Conservation (phyloP, 2,329 filamentous ascomycete genomes). For the Sphaerulina vaccinii region DNA sequence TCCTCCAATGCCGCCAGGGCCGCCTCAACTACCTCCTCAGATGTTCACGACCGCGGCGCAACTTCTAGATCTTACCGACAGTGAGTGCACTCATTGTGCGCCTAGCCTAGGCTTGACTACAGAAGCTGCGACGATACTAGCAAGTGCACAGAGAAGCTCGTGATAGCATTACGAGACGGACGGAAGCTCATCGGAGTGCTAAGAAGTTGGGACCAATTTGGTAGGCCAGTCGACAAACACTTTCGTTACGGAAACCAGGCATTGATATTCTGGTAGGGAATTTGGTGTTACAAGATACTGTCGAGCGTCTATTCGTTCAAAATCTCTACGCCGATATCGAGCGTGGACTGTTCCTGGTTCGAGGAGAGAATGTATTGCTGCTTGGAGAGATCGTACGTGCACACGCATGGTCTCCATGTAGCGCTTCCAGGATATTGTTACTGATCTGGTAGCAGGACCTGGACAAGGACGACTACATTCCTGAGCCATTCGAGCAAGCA, state of each 20-base stretch:
- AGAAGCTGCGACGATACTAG: slow-evolving; percentile 23
- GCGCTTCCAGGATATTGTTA: not conserved
- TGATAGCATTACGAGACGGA: slow-evolving; percentile 87
- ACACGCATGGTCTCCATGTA: not conserved
- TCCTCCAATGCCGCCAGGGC: slow-evolving; percentile 24
- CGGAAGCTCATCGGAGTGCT: slow-evolving; percentile 90
- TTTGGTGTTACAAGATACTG: slow-evolving; percentile 87
- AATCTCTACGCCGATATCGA: slow-evolving; percentile 78
- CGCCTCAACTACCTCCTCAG: slow-evolving; percentile 58
- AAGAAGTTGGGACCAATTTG: slow-evolving; percentile 96
- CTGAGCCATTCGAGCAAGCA: slow-evolving; percentile 65
- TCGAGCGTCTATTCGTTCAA: slow-evolving; percentile 79
- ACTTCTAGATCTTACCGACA: slow-evolving; percentile 93
- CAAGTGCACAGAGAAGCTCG: slow-evolving; percentile 74
- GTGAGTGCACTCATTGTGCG: slow-evolving; percentile 52
- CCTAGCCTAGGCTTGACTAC: not conserved
- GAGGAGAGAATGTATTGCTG: slow-evolving; percentile 95
- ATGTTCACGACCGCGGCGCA: slow-evolving; percentile 99
- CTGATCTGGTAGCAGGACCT: slow-evolving; percentile 60
- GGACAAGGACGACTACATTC: slow-evolving; percentile 88
- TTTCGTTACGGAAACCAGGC: slow-evolving; percentile 4
- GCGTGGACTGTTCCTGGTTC: slow-evolving; percentile 84
- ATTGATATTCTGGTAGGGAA: slow-evolving; percentile 62
- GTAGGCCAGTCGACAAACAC: slow-evolving; percentile 49
- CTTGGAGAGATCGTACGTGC: slow-evolving; percentile 76